phyloP scores from a whole-genome alignment of 345 rosid genomes.

The Draba incana region DNA sequence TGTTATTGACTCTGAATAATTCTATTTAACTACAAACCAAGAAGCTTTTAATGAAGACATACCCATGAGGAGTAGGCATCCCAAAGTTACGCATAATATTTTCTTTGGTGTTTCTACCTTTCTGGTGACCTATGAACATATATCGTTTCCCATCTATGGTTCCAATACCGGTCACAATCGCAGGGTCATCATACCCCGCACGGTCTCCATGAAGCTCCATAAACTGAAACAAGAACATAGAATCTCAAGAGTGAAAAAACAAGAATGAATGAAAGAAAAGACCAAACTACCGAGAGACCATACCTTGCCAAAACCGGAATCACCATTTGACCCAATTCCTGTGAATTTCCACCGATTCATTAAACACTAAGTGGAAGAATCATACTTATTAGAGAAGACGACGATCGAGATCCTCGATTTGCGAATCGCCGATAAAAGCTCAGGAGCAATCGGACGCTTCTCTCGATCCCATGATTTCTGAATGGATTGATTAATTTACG shows the following conservation, averaged over 20 bases:
- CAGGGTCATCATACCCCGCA: constrained; percentile 98
- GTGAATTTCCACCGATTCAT: too few species aligned
- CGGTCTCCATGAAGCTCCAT: constrained; percentile 99
- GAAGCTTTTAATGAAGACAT: constrained; percentile 35
- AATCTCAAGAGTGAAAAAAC: constrained; percentile 11
- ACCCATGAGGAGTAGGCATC: constrained; percentile 99
- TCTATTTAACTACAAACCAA: neutral
- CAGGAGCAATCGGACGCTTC: too few species aligned
- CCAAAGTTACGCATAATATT: constrained; percentile 94
- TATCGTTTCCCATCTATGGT: constrained; percentile 78
- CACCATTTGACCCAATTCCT: too few species aligned
- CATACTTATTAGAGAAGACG: too few species aligned
- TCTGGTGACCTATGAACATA: constrained; percentile 98
- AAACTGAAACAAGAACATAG: constrained; percentile 54
- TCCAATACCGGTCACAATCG: constrained; percentile 95
- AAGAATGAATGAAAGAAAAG: constrained; percentile 5
- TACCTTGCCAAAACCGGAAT: too few species aligned
- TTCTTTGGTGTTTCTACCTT: constrained; percentile 99
- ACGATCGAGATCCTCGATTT: too few species aligned
- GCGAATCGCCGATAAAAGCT: too few species aligned
- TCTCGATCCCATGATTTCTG: too few species aligned
- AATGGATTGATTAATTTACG: too few species aligned
- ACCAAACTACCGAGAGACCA: constrained; percentile 24
- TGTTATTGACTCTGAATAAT: constrained; percentile 23
- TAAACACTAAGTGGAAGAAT: too few species aligned